A percentile compares a stretch with the other conserved stretches of the same genome.
These are phyloP conservation scores for Leccinum longicurvipes DNA, from an alignment of 768 basidiomycete genomes.

Conservation along the genomic window DNA sequence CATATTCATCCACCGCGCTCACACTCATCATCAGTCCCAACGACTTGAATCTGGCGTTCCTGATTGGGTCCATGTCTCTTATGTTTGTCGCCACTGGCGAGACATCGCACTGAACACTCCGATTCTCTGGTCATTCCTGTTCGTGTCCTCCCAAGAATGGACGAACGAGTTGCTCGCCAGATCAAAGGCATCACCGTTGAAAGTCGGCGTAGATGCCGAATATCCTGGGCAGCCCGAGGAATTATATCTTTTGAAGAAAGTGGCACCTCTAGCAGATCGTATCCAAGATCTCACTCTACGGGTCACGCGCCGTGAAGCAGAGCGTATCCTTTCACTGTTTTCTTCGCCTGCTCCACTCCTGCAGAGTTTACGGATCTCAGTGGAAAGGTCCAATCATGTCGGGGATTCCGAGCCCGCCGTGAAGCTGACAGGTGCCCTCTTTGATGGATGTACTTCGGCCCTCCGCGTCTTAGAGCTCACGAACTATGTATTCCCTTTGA, in stretches of 20 bases:
- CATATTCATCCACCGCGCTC: constrained; percentile 18
- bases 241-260: constrained; percentile 30
- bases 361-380: constrained; percentile 26
- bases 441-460: constrained; percentile 32
- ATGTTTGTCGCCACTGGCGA: constrained; percentile 39
- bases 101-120: constrained; percentile 40
- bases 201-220: constrained; percentile 22
- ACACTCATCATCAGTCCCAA: neutral
- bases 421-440: constrained; percentile 24
- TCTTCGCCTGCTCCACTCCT: constrained; percentile 32
- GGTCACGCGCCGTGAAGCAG: constrained; percentile 13
- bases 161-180: constrained; percentile 42
- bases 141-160: constrained; percentile 35
- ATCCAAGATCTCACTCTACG: constrained; percentile 33
- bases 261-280: constrained; percentile 33
- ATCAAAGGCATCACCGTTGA: constrained; percentile 39
- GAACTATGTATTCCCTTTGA: constrained; percentile 35
- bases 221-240: constrained; percentile 26
- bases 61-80: constrained; percentile 22
- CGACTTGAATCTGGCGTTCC: constrained; percentile 4
- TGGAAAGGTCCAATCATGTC: constrained; percentile 17
- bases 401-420: constrained; percentile 18
- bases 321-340: constrained; percentile 26
- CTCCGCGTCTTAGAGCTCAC: constrained; percentile 37
- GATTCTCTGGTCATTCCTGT: constrained; percentile 38